phyloP scores from a whole-genome alignment of 106 monocot genomes.

The Dioscorea alata region DNA sequence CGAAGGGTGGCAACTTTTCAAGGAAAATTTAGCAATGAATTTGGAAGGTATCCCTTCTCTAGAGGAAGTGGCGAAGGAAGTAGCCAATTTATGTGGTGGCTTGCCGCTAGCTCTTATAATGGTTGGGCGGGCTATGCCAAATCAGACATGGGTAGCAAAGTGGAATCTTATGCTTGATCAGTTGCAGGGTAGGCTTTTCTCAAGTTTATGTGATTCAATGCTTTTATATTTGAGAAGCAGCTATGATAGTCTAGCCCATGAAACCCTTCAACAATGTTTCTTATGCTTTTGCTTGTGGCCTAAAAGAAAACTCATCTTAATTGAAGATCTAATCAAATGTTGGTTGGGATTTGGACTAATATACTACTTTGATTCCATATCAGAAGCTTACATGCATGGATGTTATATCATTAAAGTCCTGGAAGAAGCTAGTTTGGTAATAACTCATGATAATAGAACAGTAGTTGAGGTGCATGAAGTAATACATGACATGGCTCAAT shows the following conservation, averaged over 20 bases:
- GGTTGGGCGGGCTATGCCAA: background rate
- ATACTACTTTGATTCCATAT: background rate
- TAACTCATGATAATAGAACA: background rate
- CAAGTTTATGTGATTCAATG: background rate
- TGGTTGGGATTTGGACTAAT: slow-evolving; percentile 19
- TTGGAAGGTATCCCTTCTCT: background rate
- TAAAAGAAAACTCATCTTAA: slow-evolving; percentile 3
- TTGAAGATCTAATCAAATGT: slow-evolving; percentile 12
- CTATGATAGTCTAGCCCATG: slow-evolving; percentile 10
- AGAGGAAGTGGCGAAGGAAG: background rate
- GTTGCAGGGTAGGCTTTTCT: background rate
- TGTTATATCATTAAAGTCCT: background rate
- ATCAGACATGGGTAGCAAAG: background rate
- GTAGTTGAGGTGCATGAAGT: slow-evolving; percentile 10
- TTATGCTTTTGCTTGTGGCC: slow-evolving; percentile 22
- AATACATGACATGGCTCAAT: slow-evolving; percentile 8
- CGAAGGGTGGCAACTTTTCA: slow-evolving; percentile 3
- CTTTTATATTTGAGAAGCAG: slow-evolving; percentile 8
- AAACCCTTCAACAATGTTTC: slow-evolving; percentile 15
- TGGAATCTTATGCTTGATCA: background rate
- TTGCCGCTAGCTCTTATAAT: slow-evolving; percentile 8
- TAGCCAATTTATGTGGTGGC: slow-evolving; percentile 4
- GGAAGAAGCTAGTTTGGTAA: slow-evolving; percentile 8
- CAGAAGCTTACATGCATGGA: background rate
- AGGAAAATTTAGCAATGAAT: background rate